Evolutionary conservation across 2,329 filamentous ascomycete species (phyloP), one percentile per base, ranked within the genome.

Genomic region (Aspergillus fumigatus): DNA sequence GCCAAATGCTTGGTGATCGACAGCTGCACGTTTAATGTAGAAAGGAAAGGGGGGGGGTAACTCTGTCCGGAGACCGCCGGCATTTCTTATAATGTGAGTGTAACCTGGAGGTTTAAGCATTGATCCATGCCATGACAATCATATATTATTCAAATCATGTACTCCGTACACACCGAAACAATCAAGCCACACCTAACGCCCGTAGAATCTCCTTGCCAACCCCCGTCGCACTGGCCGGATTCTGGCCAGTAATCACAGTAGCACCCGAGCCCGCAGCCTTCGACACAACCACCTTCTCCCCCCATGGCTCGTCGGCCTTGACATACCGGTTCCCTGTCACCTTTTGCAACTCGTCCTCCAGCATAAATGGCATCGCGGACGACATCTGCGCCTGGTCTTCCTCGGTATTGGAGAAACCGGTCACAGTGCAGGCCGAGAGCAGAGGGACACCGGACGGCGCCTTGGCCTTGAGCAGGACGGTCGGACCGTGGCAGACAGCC

Each of bases 401-500:
- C 65, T 80, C 78, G 3, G 56, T 66, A 59, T 80, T 79, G 27
- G 75, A 75, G 67, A 80, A 79, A 1, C 73, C 77, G 1, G 78
- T 80, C 8, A 79, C 73, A 27, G 72, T 68, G 54, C 74, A 70
- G 27, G 68, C 71, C 2, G 66, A 65, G 25, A 79, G 64, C n/a
- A 80, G 59, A 23, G 74, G 69, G 3, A 70, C 70, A 1, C 77
- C 77, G 41, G 78, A 73, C 7, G 71, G 67, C 4, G 74, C 65
- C 32, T 75, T 79, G 32, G 73, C 77, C 26, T 79, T 70, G 50
- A 75, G 69, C 11, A 80, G 65, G 2, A 74, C 78, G 7, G 75
- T 72, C 1, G 78, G 76, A 3, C 74, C 78, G 61, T 81, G 79
- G 67, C 78, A 80, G 56, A 80, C 78, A 1, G 79, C 80, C 0